These are phyloP conservation scores for Pseudocercospora fijiensis DNA, from an alignment of 2,329 filamentous ascomycete genomes.

Conservation along the genomic window DNA sequence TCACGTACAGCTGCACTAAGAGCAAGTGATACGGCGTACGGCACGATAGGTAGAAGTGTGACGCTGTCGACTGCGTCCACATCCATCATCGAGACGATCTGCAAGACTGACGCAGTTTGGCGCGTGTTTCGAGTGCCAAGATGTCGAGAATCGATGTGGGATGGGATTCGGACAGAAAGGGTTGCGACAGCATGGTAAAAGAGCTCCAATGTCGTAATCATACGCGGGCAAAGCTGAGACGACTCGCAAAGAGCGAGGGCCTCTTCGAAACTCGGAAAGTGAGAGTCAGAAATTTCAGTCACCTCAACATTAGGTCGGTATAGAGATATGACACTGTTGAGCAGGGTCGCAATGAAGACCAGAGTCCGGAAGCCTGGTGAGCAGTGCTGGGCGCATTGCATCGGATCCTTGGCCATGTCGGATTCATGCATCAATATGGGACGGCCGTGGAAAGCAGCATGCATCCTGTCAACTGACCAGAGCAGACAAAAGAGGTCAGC, in stretches of 20 bases:
- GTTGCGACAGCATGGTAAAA: constrained; percentile 13
- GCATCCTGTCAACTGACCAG: constrained; percentile 15
- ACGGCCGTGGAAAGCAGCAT: constrained; percentile 18
- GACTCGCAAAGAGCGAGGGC: constrained; percentile 11
- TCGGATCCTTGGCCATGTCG: constrained; percentile 16
- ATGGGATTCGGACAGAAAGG: constrained; percentile 10
- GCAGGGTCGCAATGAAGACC: constrained; percentile 10
- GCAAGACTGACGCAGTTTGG: constrained; percentile 13
- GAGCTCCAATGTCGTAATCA: constrained; percentile 11
- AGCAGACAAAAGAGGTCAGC: constrained; percentile 13
- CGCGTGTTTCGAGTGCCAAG: constrained; percentile 12
- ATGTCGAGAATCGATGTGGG: background rate
- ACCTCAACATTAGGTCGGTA: constrained; percentile 8
- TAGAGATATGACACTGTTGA: constrained; percentile 14
- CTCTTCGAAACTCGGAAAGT: constrained; percentile 19
- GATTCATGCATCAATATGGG: constrained; percentile 16
- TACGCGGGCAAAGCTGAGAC: constrained; percentile 2
- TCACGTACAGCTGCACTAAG: constrained; percentile 15
- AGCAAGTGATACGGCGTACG: constrained; percentile 14
- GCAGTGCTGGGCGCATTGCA: background rate
- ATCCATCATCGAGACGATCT: constrained; percentile 17
- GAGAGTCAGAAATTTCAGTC: constrained; percentile 11
- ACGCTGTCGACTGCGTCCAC: background rate
- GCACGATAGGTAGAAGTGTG: constrained; percentile 11
- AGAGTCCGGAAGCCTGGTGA: constrained; percentile 11